Base-by-base conservation (phyloP, 2,329 filamentous ascomycete genomes). In the Fusarium sp. region DNA sequence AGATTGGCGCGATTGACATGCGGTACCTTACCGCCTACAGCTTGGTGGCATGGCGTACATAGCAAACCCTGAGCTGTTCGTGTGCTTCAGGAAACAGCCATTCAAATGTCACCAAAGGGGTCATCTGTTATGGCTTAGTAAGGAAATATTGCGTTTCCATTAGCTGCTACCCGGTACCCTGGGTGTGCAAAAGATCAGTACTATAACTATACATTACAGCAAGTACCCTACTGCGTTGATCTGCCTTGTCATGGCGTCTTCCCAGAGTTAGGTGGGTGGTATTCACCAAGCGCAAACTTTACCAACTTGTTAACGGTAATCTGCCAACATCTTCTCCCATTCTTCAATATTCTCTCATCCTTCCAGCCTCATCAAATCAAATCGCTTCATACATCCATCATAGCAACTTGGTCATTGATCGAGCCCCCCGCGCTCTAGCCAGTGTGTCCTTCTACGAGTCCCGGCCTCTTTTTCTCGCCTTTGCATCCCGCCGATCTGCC, bases 141-240 rank as follows among this genome's bases (percentile, higher is more conserved):
- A 71, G 51, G 28, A n/a, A n/a, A n/a, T 48, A 24, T 22, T 26
- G 49, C 33, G 38, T 31, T 71, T 47, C 26, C 22, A 61, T 70
- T 65, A 63, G 54, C 39, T 68, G 28, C 39, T 68, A 38, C 51
- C 14, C 26, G 20, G 51, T 41, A 55, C 51, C 24, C 22, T 28
- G 20, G 18, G 18, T 38, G 24, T 14, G 20, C 20, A 24, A 47
- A 57, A 63, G 61, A 66, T 67, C 66, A 48, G 41, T 49, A 44
- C 13, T 24, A 18, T 36, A 33, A 44, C 13, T 24, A 18, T 36
- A 33, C 60, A 22, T 31, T 49, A 49, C 36, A 15, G 36, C 26
- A 74, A 47, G 73, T 66, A 72, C 70, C 68, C 73, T 75, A 65
- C 65, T 74, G 62, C 70, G 73, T 71, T 68, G 70, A 73, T 74